Conservation (phyloP, 2,329 filamentous ascomycete genomes). For the Colletotrichum destructivum region DNA sequence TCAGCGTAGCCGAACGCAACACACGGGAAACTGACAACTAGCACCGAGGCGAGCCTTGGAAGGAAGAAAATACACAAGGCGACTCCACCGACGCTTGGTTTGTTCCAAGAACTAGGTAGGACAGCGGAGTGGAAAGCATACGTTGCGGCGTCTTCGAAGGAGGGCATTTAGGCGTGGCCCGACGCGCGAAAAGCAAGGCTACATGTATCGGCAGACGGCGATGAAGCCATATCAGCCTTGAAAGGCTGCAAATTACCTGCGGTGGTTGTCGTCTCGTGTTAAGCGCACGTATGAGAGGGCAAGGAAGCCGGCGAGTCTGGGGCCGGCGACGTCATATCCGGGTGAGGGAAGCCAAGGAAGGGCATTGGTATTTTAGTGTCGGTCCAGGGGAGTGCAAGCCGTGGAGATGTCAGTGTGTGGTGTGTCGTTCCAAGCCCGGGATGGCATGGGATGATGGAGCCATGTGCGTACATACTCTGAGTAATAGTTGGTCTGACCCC, state of each 20-base stretch:
- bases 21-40: slow-evolving; percentile 15
- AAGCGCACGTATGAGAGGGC: slow-evolving; percentile 39
- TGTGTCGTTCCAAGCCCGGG: neutral
- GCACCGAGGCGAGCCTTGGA: slow-evolving; percentile 21
- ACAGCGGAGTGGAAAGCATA: slow-evolving; percentile 5
- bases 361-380: neutral
- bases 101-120: neutral
- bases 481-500: neutral
- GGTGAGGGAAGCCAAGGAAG: slow-evolving; percentile 22
- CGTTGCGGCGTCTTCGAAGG: neutral
- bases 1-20: neutral
- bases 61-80: neutral
- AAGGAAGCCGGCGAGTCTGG: slow-evolving; percentile 3
- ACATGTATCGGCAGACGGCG: neutral
- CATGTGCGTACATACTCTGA: neutral
- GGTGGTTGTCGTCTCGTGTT: slow-evolving; percentile 20
- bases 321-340: slow-evolving; percentile 36
- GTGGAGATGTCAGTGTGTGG: slow-evolving; percentile 17
- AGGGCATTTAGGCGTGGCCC: slow-evolving; percentile 5
- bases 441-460: neutral
- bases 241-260: neutral
- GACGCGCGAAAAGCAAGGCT: slow-evolving; percentile 14
- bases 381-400: slow-evolving; percentile 1
- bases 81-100: neutral
- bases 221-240: slow-evolving; percentile 6